Evolutionary conservation across 768 basidiomycete species (phyloP), one percentile per base, ranked within the genome.

Genomic region (Russula foetens): DNA sequence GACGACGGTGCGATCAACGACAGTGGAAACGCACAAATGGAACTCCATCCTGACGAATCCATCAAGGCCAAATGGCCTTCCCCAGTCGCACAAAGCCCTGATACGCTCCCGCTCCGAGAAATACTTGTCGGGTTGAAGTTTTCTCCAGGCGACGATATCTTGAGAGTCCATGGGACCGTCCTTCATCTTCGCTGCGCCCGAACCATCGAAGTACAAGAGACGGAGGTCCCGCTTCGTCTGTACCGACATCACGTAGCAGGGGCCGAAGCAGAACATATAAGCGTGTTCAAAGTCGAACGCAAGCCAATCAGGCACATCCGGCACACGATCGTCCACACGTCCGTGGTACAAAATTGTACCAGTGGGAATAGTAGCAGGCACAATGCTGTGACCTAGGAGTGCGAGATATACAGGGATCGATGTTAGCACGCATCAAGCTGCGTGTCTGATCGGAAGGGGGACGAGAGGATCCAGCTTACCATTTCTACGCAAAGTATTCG

Each of bases 131-230:
- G 68, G 69, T 7, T 38, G 57, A 21, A 56, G 39, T 31, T 63
- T 49, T 4, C 71, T 71, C 73, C 74, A 75, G 0, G 63, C 35
- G 26, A 76, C 24, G 3, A 76, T 44, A 62, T 76, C 76, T 53
- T 76, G 75, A 0, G 68, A 63, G 44, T 76, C 75, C 67, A 74
- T 57, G 0, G 71, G 59, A 6, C 75, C 74, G n/a, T 63, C 60
- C 1, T 29, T 19, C 63, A 74, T 63, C 54, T 68, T 62, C 2
- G 55, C 63, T 21, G 63, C 63, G 12, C 53, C 51, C 7, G 56
- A 24, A 8, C 65, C 65, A 47, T 66, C 63, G 24, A 66, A 64
- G 38, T 66, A 66, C 14, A 55, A 44, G 11, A 66, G 51, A 21
- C 53, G 59, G 19, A 66, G 59, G 26, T 57, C 48, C 9, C 65